These are phyloP conservation scores for Fallopia convolvulus DNA, from an alignment of 148 eudicot genomes.

Conservation along the genomic window DNA sequence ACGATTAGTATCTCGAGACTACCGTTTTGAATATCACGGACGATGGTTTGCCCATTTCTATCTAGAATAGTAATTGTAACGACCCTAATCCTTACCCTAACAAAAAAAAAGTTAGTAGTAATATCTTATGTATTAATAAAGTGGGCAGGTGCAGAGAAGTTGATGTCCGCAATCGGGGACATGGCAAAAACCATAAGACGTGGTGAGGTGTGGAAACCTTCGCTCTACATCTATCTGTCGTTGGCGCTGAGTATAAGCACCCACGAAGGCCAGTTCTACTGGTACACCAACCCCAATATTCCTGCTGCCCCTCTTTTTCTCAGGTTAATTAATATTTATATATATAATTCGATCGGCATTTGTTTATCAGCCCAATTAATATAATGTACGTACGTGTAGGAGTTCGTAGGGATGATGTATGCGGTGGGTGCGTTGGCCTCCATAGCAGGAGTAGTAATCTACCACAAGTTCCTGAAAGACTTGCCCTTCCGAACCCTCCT, in stretches of 20 bases:
- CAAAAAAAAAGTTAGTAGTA: too few species aligned
- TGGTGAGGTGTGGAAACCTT: conserved; percentile 66
- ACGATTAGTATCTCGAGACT: too few species aligned
- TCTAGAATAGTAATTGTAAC: too few species aligned
- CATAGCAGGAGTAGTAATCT: conserved; percentile 43
- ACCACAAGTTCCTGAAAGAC: conserved; percentile 44
- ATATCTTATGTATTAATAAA: not conserved
- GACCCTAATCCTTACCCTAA: too few species aligned
- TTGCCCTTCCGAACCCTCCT: conserved; percentile 35
- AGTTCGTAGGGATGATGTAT: conserved; percentile 50
- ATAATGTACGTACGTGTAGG: conserved; percentile 25
- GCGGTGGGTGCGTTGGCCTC: conserved; percentile 57
- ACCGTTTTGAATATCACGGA: too few species aligned
- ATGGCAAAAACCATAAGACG: conserved; percentile 41
- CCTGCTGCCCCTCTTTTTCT: conserved; percentile 44
- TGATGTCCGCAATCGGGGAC: conserved; percentile 33
- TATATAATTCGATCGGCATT: too few species aligned
- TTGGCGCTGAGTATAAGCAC: conserved; percentile 53
- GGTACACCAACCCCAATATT: conserved; percentile 45
- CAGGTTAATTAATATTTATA: too few species aligned
- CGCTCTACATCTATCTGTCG: conserved; percentile 54
- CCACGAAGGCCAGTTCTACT: conserved; percentile 73
- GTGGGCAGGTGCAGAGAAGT: conserved; percentile 27
- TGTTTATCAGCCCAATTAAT: too few species aligned
- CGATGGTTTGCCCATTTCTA: too few species aligned